These are phyloP conservation scores for Cyathus striatus DNA, from an alignment of 768 basidiomycete genomes.

Conservation along the genomic window DNA sequence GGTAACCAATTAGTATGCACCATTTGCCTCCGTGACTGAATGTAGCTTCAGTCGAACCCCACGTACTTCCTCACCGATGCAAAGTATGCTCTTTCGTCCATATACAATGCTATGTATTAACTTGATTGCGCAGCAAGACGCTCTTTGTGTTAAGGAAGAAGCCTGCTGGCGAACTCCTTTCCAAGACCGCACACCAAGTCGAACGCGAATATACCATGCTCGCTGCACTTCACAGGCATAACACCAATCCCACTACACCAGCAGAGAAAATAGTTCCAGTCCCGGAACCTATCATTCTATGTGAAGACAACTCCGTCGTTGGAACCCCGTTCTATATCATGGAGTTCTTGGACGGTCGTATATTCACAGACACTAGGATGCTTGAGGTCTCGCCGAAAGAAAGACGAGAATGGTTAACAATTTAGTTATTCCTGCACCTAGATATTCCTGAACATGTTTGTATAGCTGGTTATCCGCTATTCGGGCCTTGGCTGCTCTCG, in stretches of 20 bases:
- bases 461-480: constrained; percentile 77
- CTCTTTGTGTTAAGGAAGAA: constrained; percentile 91
- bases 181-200: constrained; percentile 90
- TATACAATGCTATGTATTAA: too few species aligned
- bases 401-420: constrained; percentile 64
- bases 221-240: constrained; percentile 70
- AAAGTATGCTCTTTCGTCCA: constrained; percentile 43
- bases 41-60: constrained; percentile 96
- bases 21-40: too few species aligned
- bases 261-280: constrained; percentile 65
- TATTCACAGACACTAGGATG: constrained; percentile 85
- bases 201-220: constrained; percentile 90
- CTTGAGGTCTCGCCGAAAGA: constrained; percentile 58
- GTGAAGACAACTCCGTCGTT: constrained; percentile 70
- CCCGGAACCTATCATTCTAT: constrained; percentile 79
- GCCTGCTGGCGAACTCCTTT: constrained; percentile 82
- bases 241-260: constrained; percentile 47
- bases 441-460: background rate
- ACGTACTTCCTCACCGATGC: constrained; percentile 90
- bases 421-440: background rate
- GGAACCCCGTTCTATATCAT: constrained; percentile 95
- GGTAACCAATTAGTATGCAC: too few species aligned
- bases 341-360: constrained; percentile 92
- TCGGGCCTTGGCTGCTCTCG: constrained; percentile 62
- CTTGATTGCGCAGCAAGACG: constrained; percentile 40